Evolutionary conservation across 192 early-diverging fungal genomes (phyloP), one percentile per base, ranked within the genome.

Genomic region (Hyaloraphidium curvatum): DNA sequence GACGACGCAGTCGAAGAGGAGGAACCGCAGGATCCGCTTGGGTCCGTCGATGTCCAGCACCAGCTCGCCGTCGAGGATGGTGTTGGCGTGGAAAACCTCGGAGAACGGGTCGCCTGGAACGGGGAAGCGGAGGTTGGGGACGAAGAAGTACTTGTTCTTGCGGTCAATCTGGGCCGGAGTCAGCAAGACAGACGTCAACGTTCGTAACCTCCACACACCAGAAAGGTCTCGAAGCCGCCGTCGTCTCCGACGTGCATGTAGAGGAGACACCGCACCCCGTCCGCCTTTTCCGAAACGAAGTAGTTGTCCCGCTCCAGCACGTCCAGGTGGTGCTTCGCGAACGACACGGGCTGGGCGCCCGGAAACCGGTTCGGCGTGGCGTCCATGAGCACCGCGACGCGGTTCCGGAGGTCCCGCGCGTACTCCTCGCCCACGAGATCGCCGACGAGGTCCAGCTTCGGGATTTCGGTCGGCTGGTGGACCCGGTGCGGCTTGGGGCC

Each of bases 11-110:
- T 94, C 93, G 59, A 92, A 89, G 0, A 67, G 64, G 9, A 83
- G 59, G 33, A 79, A 70, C 4, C 63, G 62, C 39, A 78, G 50
- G 27, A 62, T 55, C 58, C 63, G 63, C 69, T 77, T 80, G 59
- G 83, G 73, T 0, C 55, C 50, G 39, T 85, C 73, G 0, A 51
- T 53, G 58, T 92, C 91, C 2, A 82, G 61, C 7, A 97, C 85
- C 39, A 97, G 67, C 64, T 97, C 93, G 1, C 86, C 89, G 58
- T 97, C 91, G 31, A 97, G 68, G 11, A 97, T 66, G 3, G 89
- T 93, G 35, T 74, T 63, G 37, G 68, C 51, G 37, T 87, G 84
- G 37, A 62, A 79, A 30, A 61, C 50, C 33, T 37, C 40, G n/a
- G 52, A 60, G 13, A 16, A 30, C 11, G 51, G 54, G 50, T 66